Conservation (phyloP, 129 eudicot genomes). For the Apium graveolens region DNA sequence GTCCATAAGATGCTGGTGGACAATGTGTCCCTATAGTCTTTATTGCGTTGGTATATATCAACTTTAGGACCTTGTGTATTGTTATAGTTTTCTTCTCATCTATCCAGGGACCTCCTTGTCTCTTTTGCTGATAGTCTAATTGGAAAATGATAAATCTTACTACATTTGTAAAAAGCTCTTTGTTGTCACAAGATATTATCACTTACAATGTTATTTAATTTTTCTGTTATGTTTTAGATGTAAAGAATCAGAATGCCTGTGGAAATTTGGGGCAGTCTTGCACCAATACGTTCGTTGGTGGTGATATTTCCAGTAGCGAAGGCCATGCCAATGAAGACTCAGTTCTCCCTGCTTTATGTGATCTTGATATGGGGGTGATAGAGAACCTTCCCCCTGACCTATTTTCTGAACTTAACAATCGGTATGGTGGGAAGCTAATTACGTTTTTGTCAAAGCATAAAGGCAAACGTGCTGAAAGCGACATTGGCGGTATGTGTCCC, state of each 20-base stretch:
- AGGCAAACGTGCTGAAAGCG: conserved; percentile 20
- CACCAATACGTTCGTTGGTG: conserved; percentile 19
- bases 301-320: conserved; percentile 29
- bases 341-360: conserved; percentile 53
- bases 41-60: not conserved
- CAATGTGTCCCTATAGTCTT: not conserved
- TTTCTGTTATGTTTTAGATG: conserved; percentile 21
- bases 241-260: conserved; percentile 16
- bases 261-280: conserved; percentile 19
- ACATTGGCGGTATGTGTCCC: conserved; percentile 11
- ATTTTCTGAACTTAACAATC: conserved; percentile 57
- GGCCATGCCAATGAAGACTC: conserved; percentile 18
- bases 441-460: conserved; percentile 36
- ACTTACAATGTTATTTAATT: not conserved
- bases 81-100: not conserved
- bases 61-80: not conserved
- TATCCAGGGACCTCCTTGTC: not conserved
- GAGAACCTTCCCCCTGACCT: conserved; percentile 81
- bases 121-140: not conserved
- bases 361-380: conserved; percentile 68
- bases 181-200: not conserved
- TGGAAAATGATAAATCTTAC: not conserved
- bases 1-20: not conserved
- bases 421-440: conserved; percentile 61
- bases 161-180: not conserved